These are phyloP conservation scores for Marasmius fiardii DNA, from an alignment of 1,284 basidiomycete species.

Conservation along the genomic window DNA sequence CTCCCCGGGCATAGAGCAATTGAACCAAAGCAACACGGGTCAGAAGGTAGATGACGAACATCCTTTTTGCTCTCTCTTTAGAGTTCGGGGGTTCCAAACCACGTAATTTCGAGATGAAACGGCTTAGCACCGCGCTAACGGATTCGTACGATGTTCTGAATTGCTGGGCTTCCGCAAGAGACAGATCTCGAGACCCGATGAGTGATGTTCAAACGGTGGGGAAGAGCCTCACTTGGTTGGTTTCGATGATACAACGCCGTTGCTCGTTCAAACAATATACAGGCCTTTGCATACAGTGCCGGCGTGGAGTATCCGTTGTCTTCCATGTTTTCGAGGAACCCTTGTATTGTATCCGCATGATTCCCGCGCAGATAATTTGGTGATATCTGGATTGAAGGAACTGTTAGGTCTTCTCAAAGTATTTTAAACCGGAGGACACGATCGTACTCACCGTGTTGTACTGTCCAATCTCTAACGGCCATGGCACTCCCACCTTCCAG, in stretches of 20 bases:
- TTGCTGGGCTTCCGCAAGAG: not conserved
- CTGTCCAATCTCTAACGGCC: constrained; percentile 5
- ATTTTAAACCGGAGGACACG: no score
- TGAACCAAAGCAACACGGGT: not conserved
- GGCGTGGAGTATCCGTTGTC: not conserved
- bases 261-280: constrained; percentile 10
- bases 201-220: not conserved
- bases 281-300: constrained; percentile 7
- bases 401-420: not conserved
- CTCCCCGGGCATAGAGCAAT: not conserved
- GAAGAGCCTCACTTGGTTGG: not conserved
- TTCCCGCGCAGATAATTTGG: not conserved
- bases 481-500: constrained; percentile 7
- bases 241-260: not conserved
- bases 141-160: not conserved
- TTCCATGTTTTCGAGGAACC: not conserved
- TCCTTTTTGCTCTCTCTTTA: not conserved
- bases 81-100: not conserved
- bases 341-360: constrained; percentile 5
- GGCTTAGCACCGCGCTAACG: not conserved
- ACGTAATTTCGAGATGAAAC: not conserved
- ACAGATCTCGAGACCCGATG: not conserved
- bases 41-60: not conserved
- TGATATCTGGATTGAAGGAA: not conserved
- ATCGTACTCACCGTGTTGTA: not conserved